A percentile compares a stretch with the other conserved stretches of the same genome.
Conservation (phyloP, 306 rosid species). For the Crataegus laevigata region DNA sequence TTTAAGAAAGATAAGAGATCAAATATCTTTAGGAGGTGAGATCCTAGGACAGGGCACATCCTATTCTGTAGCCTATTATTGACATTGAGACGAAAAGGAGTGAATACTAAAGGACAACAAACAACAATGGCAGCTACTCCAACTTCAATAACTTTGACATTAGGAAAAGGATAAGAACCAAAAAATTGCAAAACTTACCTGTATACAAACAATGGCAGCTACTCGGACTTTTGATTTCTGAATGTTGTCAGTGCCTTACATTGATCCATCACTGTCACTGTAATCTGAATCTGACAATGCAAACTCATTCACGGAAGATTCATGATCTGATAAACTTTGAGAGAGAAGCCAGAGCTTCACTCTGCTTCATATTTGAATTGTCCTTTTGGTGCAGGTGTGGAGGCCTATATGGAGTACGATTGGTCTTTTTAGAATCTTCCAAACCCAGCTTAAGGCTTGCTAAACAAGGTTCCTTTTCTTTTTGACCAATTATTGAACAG, state of each 20-base stretch:
- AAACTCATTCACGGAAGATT: conserved; percentile 44
- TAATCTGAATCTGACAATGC: conserved; percentile 88
- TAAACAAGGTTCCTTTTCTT: conserved; percentile 30
- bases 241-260: conserved; percentile 37
- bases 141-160: background rate
- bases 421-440: conserved; percentile 41
- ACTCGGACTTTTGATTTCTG: conserved; percentile 66
- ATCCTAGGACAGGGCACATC: background rate
- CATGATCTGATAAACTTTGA: conserved; percentile 39
- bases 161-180: background rate
- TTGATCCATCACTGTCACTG: conserved; percentile 78
- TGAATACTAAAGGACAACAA: background rate
- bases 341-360: conserved; percentile 29
- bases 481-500: conserved; percentile 23
- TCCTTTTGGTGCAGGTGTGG: conserved; percentile 85
- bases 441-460: conserved; percentile 21
- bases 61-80: background rate
- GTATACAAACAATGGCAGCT: conserved; percentile 79
- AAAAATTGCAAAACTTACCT: conserved; percentile 40
- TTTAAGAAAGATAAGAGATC: background rate
- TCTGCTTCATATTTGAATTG: conserved; percentile 37
- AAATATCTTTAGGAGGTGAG: background rate
- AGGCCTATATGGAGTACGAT: conserved; percentile 58
- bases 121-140: background rate
- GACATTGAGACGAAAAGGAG: background rate